Evolutionary conservation across 208 protist species (phyloP).

Genomic region (Leishmania amazonensis): DNA sequence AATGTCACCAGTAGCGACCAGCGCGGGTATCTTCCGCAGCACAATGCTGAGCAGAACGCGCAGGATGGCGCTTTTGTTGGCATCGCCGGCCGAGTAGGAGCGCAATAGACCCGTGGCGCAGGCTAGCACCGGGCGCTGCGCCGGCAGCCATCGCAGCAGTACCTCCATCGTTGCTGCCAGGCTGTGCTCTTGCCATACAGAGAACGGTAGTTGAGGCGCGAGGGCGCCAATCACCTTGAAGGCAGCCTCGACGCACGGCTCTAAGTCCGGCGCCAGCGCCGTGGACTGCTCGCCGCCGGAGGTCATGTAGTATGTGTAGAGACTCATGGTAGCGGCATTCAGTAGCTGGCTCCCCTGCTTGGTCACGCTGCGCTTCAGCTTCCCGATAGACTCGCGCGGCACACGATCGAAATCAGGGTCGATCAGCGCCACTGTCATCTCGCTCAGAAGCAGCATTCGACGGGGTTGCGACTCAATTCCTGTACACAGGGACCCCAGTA

Average conservation of each 20-base stretch:
- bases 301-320: conserved; percentile 64
- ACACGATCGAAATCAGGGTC: conserved; percentile 63
- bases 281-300: conserved; percentile 40
- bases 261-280: conserved; percentile 26
- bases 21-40: conserved; percentile 23
- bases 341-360: conserved; percentile 37
- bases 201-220: conserved; percentile 37
- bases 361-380: conserved; percentile 31
- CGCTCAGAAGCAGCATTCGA: conserved; percentile 49
- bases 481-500: conserved; percentile 14
- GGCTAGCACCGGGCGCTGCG: conserved; percentile 40
- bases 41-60: conserved; percentile 34
- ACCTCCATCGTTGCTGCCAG: conserved; percentile 54
- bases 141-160: conserved; percentile 60
- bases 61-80: conserved; percentile 25
- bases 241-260: conserved; percentile 38
- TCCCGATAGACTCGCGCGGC: conserved; percentile 45
- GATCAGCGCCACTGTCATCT: conserved; percentile 39
- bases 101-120: conserved; percentile 43
- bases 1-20: conserved; percentile 34
- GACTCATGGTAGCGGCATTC: conserved; percentile 36
- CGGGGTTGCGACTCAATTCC: conserved; percentile 26
- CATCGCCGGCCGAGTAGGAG: conserved; percentile 25
- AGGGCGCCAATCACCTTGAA: conserved; percentile 39
- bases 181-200: conserved; percentile 51